A percentile compares a stretch with the other conserved stretches of the same genome.
Conservation (phyloP, 805 yeast genomes). For the Metschnikowia lachancei region DNA sequence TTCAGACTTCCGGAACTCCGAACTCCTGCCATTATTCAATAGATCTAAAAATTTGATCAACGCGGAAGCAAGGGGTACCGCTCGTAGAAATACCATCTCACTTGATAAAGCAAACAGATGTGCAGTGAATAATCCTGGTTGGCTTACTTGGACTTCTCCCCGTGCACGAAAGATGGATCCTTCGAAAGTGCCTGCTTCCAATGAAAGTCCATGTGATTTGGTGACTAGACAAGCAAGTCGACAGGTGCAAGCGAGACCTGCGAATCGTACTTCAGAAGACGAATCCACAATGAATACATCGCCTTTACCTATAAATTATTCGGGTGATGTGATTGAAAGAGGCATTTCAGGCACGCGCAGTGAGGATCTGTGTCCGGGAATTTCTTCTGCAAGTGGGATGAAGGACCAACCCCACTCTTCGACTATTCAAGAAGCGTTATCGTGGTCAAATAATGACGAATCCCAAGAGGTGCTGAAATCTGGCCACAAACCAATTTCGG, state of each 20-base stretch:
- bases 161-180: neutral
- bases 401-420: no score
- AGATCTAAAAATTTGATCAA: neutral
- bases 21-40: no score
- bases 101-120: neutral
- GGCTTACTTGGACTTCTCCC: neutral
- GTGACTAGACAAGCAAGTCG: neutral
- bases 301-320: no score
- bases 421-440: no score
- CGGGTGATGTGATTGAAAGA: no score
- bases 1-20: no score
- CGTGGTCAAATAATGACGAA: no score
- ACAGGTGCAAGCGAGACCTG: neutral
- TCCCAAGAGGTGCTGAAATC: neutral
- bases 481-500: neutral
- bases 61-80: neutral
- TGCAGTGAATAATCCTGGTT: neutral
- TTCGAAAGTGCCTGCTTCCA: neutral
- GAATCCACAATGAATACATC: no score
- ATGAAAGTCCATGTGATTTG: neutral
- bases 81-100: neutral
- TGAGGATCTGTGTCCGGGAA: no score
- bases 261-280: neutral
- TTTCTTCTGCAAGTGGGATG: no score
- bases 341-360: no score